Conservation (phyloP, 2,329 filamentous ascomycete species). For the Zarea fungicola region DNA sequence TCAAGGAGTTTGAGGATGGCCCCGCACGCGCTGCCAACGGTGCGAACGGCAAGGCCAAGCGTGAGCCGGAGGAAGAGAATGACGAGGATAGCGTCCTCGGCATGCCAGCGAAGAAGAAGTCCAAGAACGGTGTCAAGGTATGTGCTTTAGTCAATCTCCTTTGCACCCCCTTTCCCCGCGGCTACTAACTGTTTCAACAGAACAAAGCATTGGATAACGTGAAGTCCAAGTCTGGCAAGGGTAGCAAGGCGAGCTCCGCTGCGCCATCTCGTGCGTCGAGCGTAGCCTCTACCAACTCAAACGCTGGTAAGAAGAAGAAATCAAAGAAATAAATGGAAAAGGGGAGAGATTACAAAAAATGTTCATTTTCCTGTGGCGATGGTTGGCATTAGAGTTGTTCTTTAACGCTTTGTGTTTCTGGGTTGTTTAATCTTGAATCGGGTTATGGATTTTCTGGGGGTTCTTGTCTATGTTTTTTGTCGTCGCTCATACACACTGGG, state of each 20-base stretch:
- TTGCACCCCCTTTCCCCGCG: background rate
- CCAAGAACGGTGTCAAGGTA: constrained; percentile 84
- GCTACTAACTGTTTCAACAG: constrained; percentile 39
- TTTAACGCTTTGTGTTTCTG: no score
- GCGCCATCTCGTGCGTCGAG: constrained; percentile 82
- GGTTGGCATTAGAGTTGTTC: no score
- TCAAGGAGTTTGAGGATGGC: constrained; percentile 83
- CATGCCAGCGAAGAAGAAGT: constrained; percentile 90
- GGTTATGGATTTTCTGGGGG: no score
- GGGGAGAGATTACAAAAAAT: no score
- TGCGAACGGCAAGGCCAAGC: constrained; percentile 64
- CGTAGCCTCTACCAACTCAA: constrained; percentile 68
- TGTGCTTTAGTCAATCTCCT: constrained; percentile 24
- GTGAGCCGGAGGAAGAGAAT: constrained; percentile 73
- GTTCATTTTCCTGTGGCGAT: no score
- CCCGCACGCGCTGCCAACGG: constrained; percentile 55
- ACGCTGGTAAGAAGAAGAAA: constrained; percentile 12
- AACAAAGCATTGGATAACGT: constrained; percentile 91
- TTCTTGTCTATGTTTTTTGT: no score
- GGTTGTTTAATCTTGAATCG: no score
- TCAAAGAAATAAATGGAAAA: constrained; percentile 8
- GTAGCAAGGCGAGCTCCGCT: constrained; percentile 69
- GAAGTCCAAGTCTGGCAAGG: constrained; percentile 69
- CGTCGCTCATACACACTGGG: no score
- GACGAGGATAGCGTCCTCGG: constrained; percentile 77